A percentile compares a stretch with the other conserved stretches of the same genome.
phyloP scores from a whole-genome alignment of 2,329 filamentous ascomycete genomes.

The Tolypocladium guangdongense region DNA sequence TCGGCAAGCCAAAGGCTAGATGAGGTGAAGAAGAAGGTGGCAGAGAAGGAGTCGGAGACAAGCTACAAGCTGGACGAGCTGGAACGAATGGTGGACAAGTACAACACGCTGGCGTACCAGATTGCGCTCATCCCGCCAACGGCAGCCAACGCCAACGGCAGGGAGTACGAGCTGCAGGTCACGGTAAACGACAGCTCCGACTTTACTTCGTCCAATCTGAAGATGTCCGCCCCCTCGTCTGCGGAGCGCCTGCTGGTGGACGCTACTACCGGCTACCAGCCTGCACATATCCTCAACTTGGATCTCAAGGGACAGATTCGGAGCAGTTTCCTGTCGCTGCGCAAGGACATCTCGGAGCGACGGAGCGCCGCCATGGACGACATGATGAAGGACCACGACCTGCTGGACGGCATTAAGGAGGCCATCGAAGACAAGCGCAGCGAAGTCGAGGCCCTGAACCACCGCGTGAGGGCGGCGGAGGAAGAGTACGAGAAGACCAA shows the following conservation, averaged over 20 bases:
- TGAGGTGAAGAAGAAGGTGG: slow-evolving; percentile 71
- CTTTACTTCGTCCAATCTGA: slow-evolving; percentile 56
- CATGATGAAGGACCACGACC: slow-evolving; percentile 89
- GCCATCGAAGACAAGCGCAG: slow-evolving; percentile 91
- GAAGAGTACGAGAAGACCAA: slow-evolving; percentile 92
- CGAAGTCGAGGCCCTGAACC: slow-evolving; percentile 85
- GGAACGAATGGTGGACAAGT: slow-evolving; percentile 79
- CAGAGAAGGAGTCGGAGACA: slow-evolving; percentile 82
- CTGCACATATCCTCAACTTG: slow-evolving; percentile 76
- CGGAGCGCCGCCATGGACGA: slow-evolving; percentile 72
- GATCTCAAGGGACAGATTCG: slow-evolving; percentile 80
- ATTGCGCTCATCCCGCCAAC: slow-evolving; percentile 80
- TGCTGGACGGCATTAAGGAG: slow-evolving; percentile 90
- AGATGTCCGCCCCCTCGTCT: slow-evolving; percentile 28
- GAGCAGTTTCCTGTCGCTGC: slow-evolving; percentile 62
- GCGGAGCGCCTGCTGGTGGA: slow-evolving; percentile 74
- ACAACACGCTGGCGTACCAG: slow-evolving; percentile 91
- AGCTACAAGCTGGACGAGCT: slow-evolving; percentile 80
- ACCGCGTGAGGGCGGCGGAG: slow-evolving; percentile 76
- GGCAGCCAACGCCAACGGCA: slow-evolving; percentile 74
- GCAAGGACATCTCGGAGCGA: slow-evolving; percentile 88
- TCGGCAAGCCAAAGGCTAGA: slow-evolving; percentile 65
- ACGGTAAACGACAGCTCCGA: slow-evolving; percentile 69
- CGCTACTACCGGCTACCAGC: slow-evolving; percentile 75
- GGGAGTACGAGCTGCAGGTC: slow-evolving; percentile 75